Evolutionary conservation across 2,329 filamentous ascomycete species (phyloP), one percentile per base, ranked within the genome.

Genomic region (Phyllosticta citriasiana): DNA sequence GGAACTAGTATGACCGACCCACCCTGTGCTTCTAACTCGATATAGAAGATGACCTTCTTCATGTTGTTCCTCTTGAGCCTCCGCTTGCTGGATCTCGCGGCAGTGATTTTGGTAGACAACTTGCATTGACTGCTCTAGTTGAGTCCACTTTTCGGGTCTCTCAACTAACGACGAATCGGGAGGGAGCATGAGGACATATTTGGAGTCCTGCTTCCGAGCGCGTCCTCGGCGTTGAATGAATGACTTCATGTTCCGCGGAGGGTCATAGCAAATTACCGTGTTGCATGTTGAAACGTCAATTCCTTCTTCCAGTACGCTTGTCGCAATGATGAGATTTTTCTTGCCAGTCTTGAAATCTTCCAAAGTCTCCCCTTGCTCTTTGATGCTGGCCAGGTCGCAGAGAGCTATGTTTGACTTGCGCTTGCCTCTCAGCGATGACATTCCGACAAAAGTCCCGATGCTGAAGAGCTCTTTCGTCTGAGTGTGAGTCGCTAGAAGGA

Each of bases 111-210:
- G 80, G 67, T 90, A 95, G 0, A 81, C 79, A 55, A 74, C 70
- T 66, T 85, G 88, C 87, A 96, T 91, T n/a, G 84, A 77, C 2
- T 78, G 71, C 69, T 97, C 93, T 16, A 94, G 77, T 0, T 71
- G 68, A 26, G 83, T 76, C 88, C 89, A 96, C 26, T 81, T 78
- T 2, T 71, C 66, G 1, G 78, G 65, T 25, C 25, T 53, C 2
- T 53, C 19, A 2, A 54, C 61, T 6, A 56, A 27, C 1, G 53
- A 71, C 68, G 26, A 68, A 65, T 2, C 71, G 65, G 26, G 66
- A 60, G 52, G 77, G 68, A 35, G 71, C 66, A 3, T 60, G 12
- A 86, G 70, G 60, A 76, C 77, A 70, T 81, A 82, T 62, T 79
- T 79, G 1, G 84, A 87, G 10, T 79, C 71, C 56, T 78, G 72